Evolutionary conservation across 257 asterid genomes (phyloP).

Genomic region (Linderniella brevidens): DNA sequence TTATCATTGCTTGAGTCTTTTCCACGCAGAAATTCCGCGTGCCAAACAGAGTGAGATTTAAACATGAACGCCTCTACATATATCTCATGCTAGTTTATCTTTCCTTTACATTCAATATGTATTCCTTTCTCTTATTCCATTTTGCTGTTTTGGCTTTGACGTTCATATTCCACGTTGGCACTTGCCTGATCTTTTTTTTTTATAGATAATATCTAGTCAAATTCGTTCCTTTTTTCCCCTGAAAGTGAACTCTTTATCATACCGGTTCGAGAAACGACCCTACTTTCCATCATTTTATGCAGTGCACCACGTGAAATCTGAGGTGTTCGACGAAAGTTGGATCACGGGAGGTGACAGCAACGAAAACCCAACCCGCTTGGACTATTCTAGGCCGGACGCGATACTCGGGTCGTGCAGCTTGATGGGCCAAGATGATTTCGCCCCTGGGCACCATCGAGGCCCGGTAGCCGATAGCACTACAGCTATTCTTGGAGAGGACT

Average conservation of each 20-base stretch:
- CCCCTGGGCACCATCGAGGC: constrained; percentile 9
- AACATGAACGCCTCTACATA: too few species aligned
- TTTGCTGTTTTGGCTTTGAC: too few species aligned
- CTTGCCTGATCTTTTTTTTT: too few species aligned
- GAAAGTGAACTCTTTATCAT: background rate
- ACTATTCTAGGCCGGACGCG: constrained; percentile 24
- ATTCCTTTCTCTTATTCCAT: too few species aligned
- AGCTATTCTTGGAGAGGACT: constrained; percentile 11
- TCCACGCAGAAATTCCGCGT: too few species aligned
- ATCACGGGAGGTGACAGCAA: constrained; percentile 15
- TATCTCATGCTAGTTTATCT: too few species aligned
- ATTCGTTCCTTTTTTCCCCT: too few species aligned
- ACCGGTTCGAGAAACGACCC: background rate
- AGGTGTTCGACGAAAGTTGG: constrained; percentile 22
- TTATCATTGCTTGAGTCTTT: too few species aligned
- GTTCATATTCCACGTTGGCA: too few species aligned
- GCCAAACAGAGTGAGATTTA: too few species aligned
- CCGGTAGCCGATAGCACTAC: constrained; percentile 11
- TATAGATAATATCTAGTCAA: too few species aligned
- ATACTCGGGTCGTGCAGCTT: constrained; percentile 32
- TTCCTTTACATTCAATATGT: too few species aligned
- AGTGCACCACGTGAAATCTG: constrained; percentile 29
- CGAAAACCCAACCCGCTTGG: constrained; percentile 8
- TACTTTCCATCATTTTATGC: constrained; percentile 5
- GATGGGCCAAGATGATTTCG: constrained; percentile 14